Percentiles rank a stretch among this genome's conserved stretches.
Conservation (phyloP, 2,329 filamentous ascomycete species). For the Geosmithia flava region DNA sequence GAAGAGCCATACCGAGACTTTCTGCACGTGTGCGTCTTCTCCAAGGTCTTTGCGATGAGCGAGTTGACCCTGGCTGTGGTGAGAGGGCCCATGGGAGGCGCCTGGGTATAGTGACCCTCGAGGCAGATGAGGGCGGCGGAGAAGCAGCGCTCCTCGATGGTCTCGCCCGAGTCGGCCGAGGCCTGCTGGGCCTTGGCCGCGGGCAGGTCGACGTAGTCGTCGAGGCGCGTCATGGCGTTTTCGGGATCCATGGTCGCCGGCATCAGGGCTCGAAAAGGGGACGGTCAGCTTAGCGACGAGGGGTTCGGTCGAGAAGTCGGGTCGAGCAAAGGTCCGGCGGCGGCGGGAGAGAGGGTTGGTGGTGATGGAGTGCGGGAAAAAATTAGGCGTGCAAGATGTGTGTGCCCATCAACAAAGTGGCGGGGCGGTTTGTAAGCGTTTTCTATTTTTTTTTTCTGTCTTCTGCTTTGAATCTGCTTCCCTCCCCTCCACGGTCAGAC, state of each 20-base stretch:
- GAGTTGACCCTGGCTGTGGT: constrained; percentile 41
- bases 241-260: constrained; percentile 1
- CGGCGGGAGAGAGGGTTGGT: no score
- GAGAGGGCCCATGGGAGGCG: constrained; percentile 42
- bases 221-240: constrained; percentile 12
- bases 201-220: constrained; percentile 7
- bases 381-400: no score
- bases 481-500: no score
- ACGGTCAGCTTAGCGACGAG: no score
- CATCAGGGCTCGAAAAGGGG: no score
- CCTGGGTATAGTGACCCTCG: constrained; percentile 47
- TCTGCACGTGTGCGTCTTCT: constrained; percentile 50
- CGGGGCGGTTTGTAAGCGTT: no score
- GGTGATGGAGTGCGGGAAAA: no score
- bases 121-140: constrained; percentile 47
- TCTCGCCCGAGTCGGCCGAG: constrained; percentile 18
- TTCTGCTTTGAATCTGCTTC: no score
- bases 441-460: no score
- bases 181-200: background rate
- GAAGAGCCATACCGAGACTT: constrained; percentile 37
- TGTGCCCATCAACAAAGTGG: no score
- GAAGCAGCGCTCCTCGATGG: constrained; percentile 53
- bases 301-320: no score
- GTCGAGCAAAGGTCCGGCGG: no score
- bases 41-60: constrained; percentile 47